Percentiles rank a stretch among this genome's conserved stretches.
Evolutionary conservation across 371 early-diverging fungal genomes (phyloP).

Genomic region (Mycotypha africana): DNA sequence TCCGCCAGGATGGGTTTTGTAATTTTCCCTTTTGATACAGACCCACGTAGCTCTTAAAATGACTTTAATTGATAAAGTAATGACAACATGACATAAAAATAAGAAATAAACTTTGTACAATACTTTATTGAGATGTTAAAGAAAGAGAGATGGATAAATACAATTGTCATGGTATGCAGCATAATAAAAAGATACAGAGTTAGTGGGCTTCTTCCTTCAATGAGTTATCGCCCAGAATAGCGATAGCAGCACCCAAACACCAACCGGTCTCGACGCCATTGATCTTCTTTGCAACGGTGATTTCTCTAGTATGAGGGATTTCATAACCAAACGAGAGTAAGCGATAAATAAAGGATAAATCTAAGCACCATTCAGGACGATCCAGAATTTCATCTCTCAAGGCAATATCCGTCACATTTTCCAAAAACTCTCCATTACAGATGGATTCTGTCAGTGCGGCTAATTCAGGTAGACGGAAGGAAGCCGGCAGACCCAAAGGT

Average conservation of each 20-base stretch:
- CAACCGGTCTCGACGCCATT: slow-evolving; percentile 93
- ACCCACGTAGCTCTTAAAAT: no score
- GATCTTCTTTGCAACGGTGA: slow-evolving; percentile 90
- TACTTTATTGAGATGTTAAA: no score
- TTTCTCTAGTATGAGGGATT: slow-evolving; percentile 61
- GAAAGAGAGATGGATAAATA: no score
- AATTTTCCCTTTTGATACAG: no score
- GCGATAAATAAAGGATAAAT: slow-evolving; percentile 82
- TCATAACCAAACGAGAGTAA: slow-evolving; percentile 84
- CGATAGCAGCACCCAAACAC: slow-evolving; percentile 92
- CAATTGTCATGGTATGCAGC: no score
- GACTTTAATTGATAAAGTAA: no score
- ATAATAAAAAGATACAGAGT: slow-evolving; percentile 1
- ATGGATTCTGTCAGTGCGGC: slow-evolving; percentile 56
- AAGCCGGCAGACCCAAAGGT: slow-evolving; percentile 61
- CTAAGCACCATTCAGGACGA: slow-evolving; percentile 83
- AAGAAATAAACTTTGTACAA: no score
- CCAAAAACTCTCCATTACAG: slow-evolving; percentile 56
- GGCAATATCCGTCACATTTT: slow-evolving; percentile 36
- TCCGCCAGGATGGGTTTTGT: slow-evolving; percentile 9
- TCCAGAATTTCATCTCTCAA: slow-evolving; percentile 46
- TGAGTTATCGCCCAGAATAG: slow-evolving; percentile 55
- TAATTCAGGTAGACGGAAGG: slow-evolving; percentile 57
- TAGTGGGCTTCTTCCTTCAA: no score
- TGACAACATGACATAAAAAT: no score